A percentile compares a stretch with the other conserved stretches of the same genome.
phyloP scores from a whole-genome alignment of 1,284 basidiomycete species.

The Ceratobasidium sp. region DNA sequence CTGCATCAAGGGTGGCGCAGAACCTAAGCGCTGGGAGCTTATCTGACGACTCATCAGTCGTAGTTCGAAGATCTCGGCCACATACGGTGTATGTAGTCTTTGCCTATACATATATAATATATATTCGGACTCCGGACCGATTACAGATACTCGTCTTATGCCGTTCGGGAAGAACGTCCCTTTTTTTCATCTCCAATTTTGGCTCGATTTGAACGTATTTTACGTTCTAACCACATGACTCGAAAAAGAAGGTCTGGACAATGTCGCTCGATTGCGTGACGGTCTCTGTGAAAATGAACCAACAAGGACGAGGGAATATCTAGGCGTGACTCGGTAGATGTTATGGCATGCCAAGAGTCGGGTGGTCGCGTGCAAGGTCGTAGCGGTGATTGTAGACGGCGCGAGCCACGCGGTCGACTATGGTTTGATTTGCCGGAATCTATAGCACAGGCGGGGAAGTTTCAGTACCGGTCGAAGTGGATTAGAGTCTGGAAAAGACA shows the following conservation, averaged over 20 bases:
- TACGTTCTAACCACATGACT: too few species aligned
- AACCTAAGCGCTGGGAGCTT: too few species aligned
- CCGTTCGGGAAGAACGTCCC: too few species aligned
- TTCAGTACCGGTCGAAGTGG: neutral
- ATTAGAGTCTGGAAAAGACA: neutral
- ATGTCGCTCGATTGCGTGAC: neutral
- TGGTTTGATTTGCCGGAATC: neutral
- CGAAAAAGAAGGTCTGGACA: neutral
- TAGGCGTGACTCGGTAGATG: neutral
- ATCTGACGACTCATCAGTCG: too few species aligned
- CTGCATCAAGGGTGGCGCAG: too few species aligned
- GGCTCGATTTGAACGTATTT: too few species aligned
- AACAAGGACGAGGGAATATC: neutral
- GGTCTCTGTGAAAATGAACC: neutral
- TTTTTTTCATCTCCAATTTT: too few species aligned
- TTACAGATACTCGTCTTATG: too few species aligned
- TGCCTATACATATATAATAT: too few species aligned
- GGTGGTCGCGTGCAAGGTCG: neutral
- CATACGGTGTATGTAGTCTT: too few species aligned
- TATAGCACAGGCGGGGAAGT: neutral
- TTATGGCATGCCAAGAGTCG: neutral
- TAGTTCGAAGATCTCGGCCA: too few species aligned
- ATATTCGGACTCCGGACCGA: too few species aligned
- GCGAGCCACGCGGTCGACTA: neutral
- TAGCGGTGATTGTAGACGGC: neutral